A percentile compares a stretch with the other conserved stretches of the same genome.
phyloP scores from a whole-genome alignment of 1,139 yeast species.

The Debaryomyces robertsiae region DNA sequence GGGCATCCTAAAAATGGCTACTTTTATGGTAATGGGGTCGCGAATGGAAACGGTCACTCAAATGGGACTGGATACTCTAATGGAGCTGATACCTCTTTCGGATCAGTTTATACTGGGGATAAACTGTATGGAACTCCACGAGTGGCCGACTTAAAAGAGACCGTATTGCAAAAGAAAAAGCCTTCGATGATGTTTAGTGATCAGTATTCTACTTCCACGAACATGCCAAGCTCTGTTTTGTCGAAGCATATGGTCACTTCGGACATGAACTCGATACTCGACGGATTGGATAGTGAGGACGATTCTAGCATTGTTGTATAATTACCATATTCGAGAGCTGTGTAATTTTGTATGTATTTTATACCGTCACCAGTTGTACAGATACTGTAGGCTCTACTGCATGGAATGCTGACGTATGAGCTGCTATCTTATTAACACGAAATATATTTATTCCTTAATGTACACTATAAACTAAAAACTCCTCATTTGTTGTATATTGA shows the following conservation, averaged over 20 bases:
- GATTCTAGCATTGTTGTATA: slow-evolving; percentile 20
- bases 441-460: slow-evolving; percentile 11
- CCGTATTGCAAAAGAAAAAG: slow-evolving; percentile 21
- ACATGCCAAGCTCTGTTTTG: slow-evolving; percentile 33
- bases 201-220: slow-evolving; percentile 15
- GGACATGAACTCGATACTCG: slow-evolving; percentile 41
- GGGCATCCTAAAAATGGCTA: slow-evolving; percentile 8
- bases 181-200: slow-evolving; percentile 13
- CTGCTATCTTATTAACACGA: slow-evolving; percentile 3
- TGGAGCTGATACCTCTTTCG: slow-evolving; percentile 21
- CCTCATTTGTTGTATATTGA: slow-evolving; percentile 5
- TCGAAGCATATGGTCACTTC: slow-evolving; percentile 36
- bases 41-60: too few species aligned
- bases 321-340: background rate
- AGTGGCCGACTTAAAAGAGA: slow-evolving; percentile 50
- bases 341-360: background rate
- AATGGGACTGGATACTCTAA: too few species aligned
- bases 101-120: slow-evolving; percentile 26
- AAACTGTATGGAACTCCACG: slow-evolving; percentile 32
- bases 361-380: background rate
- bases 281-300: slow-evolving; percentile 40
- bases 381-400: too few species aligned
- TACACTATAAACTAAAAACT: slow-evolving; percentile 12
- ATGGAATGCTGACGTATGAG: too few species aligned
- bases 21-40: background rate